These are phyloP conservation scores for Talaromyces piceae DNA, from an alignment of 2,329 filamentous ascomycete species.

Conservation along the genomic window DNA sequence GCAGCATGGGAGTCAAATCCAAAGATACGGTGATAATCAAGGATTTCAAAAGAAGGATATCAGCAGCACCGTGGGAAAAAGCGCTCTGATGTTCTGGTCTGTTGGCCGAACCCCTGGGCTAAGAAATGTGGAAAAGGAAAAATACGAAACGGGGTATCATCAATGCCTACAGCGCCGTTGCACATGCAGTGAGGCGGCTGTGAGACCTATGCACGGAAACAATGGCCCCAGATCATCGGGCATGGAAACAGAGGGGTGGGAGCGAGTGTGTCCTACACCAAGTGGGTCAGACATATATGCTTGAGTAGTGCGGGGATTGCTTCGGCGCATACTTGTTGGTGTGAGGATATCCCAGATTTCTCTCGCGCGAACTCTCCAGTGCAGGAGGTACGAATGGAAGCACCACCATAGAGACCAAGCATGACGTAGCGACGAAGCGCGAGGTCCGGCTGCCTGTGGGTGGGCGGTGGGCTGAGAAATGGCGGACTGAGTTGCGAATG, in stretches of 20 bases:
- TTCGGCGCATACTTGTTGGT: slow-evolving; percentile 27
- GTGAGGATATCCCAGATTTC: slow-evolving; percentile 30
- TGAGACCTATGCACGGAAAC: background rate
- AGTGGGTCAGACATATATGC: background rate
- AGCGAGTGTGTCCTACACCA: slow-evolving; percentile 21
- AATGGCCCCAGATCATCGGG: slow-evolving; percentile 21
- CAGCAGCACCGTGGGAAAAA: background rate
- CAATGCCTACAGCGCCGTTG: background rate
- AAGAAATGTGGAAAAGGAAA: background rate
- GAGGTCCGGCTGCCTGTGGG: slow-evolving; percentile 32
- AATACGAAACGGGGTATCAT: slow-evolving; percentile 3
- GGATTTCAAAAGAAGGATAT: too few species aligned
- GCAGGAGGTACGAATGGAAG: slow-evolving; percentile 42
- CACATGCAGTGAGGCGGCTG: background rate
- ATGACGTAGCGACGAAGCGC: slow-evolving; percentile 34
- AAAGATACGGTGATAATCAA: background rate
- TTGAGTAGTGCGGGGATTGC: background rate
- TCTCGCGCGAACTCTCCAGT: slow-evolving; percentile 38
- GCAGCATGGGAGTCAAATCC: background rate
- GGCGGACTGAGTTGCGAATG: slow-evolving; percentile 27
- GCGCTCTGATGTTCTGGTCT: background rate
- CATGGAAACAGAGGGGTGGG: slow-evolving; percentile 37
- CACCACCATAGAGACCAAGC: slow-evolving; percentile 36
- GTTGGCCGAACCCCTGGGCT: background rate
- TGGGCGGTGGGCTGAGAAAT: slow-evolving; percentile 38